Percentiles rank a stretch among this genome's conserved stretches.
phyloP scores from a whole-genome alignment of 768 basidiomycete species.

The Boletus subparvulus region DNA sequence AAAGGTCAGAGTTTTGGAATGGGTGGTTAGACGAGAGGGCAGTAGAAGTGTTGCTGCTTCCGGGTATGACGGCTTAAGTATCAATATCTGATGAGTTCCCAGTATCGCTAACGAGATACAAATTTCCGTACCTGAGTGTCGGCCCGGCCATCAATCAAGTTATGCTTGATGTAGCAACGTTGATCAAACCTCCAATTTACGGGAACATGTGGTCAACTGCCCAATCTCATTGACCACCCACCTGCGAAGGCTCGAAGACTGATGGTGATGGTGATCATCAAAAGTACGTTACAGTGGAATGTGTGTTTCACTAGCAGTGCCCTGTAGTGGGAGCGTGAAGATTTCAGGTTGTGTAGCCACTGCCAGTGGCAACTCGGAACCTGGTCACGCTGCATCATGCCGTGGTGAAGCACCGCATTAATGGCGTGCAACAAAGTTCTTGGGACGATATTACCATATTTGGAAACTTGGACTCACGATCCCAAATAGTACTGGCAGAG shows the following conservation, averaged over 20 bases:
- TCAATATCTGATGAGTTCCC: background rate
- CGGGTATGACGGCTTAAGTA: constrained; percentile 5
- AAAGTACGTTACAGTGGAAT: background rate
- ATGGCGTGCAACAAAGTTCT: too few relatives aligned
- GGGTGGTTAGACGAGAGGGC: background rate
- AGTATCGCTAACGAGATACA: background rate
- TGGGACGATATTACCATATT: too few relatives aligned
- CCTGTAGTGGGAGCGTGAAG: background rate
- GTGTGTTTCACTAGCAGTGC: background rate
- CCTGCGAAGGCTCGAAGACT: background rate
- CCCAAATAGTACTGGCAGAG: too few relatives aligned
- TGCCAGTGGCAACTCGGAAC: too few relatives aligned
- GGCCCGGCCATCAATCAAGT: constrained; percentile 8
- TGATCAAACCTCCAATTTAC: background rate
- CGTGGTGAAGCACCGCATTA: too few relatives aligned
- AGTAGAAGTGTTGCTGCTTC: background rate
- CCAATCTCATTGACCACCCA: too few relatives aligned
- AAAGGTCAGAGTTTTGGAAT: background rate
- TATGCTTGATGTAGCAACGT: constrained; percentile 2
- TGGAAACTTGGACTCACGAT: too few relatives aligned
- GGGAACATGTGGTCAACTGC: background rate
- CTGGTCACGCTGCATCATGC: too few relatives aligned
- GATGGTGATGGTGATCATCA: background rate
- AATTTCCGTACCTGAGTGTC: background rate
- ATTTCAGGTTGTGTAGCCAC: too few relatives aligned